Conservation (phyloP, 768 basidiomycete genomes). For the Dioszegia crocea region DNA sequence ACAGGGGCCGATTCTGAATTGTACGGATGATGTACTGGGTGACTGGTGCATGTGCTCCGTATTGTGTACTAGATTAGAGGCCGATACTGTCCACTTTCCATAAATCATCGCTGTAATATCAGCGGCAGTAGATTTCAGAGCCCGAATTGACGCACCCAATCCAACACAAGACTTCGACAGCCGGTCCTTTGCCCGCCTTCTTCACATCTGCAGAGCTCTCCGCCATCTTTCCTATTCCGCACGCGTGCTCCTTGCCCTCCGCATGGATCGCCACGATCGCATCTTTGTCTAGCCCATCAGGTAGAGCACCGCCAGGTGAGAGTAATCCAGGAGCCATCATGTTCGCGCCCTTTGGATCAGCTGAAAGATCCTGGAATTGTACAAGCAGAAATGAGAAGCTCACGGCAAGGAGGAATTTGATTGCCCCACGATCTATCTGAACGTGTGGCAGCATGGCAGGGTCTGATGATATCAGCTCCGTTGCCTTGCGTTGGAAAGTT, state of each 20-base stretch:
- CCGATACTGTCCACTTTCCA: slow-evolving; percentile 28
- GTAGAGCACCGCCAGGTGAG: slow-evolving; percentile 82
- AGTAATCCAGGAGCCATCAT: slow-evolving; percentile 75
- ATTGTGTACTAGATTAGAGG: neutral
- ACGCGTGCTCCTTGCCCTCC: slow-evolving; percentile 92
- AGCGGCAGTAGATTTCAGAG: neutral
- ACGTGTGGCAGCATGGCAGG: slow-evolving; percentile 84
- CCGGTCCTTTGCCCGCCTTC: slow-evolving; percentile 81
- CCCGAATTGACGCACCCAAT: slow-evolving; percentile 43
- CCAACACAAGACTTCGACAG: slow-evolving; percentile 68
- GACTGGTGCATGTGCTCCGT: neutral
- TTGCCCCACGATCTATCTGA: slow-evolving; percentile 90
- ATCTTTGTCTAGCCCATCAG: slow-evolving; percentile 66
- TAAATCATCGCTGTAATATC: slow-evolving; percentile 18
- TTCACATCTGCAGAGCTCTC: slow-evolving; percentile 84
- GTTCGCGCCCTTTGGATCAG: slow-evolving; percentile 48
- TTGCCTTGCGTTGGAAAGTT: neutral
- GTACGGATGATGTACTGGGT: slow-evolving; percentile 24
- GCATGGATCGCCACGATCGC: slow-evolving; percentile 82
- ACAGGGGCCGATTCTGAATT: slow-evolving; percentile 32
- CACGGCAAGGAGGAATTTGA: slow-evolving; percentile 86
- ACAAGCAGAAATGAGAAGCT: slow-evolving; percentile 17
- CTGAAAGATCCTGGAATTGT: neutral
- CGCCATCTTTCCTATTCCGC: slow-evolving; percentile 78
- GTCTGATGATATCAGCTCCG: slow-evolving; percentile 56